Conservation (phyloP, 768 basidiomycete species). For the Gymnopilus dilepis region DNA sequence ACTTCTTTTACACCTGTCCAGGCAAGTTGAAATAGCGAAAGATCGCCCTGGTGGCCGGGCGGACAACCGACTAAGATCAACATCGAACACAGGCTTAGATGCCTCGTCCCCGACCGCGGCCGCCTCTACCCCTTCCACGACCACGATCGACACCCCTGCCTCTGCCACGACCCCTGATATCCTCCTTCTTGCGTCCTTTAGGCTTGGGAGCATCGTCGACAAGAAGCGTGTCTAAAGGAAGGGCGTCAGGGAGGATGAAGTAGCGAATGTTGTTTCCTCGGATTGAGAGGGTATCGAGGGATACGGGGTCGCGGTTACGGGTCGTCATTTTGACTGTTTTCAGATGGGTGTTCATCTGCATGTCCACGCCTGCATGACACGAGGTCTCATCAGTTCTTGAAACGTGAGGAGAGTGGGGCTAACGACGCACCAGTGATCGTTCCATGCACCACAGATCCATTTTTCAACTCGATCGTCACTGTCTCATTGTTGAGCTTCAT, state of each 20-base stretch:
- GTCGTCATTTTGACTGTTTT: slow-evolving; percentile 98
- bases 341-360: slow-evolving; percentile 99
- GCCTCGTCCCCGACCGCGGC: slow-evolving; percentile 50
- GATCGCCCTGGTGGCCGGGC: background rate
- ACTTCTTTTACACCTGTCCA: slow-evolving; percentile 18
- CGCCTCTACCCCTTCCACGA: slow-evolving; percentile 58
- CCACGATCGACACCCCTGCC: slow-evolving; percentile 57
- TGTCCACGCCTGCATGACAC: slow-evolving; percentile 81
- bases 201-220: slow-evolving; percentile 99
- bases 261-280: slow-evolving; percentile 97
- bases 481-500: slow-evolving; percentile 99
- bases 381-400: slow-evolving; percentile 4
- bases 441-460: slow-evolving; percentile 93
- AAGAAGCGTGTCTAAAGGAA: slow-evolving; percentile 94
- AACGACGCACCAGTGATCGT: slow-evolving; percentile 87
- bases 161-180: slow-evolving; percentile 68
- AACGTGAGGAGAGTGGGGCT: slow-evolving; percentile 4
- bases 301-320: slow-evolving; percentile 84
- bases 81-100: slow-evolving; percentile 21
- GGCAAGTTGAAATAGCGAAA: background rate
- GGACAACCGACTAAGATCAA: background rate
- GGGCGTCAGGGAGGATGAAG: slow-evolving; percentile 95
- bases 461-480: slow-evolving; percentile 97
- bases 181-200: slow-evolving; percentile 90
- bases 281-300: slow-evolving; percentile 91